A percentile compares a stretch with the other conserved stretches of the same genome.
Conservation (phyloP, 108 stramenopile species). For the Pinguiococcus pyrenoidosus region DNA sequence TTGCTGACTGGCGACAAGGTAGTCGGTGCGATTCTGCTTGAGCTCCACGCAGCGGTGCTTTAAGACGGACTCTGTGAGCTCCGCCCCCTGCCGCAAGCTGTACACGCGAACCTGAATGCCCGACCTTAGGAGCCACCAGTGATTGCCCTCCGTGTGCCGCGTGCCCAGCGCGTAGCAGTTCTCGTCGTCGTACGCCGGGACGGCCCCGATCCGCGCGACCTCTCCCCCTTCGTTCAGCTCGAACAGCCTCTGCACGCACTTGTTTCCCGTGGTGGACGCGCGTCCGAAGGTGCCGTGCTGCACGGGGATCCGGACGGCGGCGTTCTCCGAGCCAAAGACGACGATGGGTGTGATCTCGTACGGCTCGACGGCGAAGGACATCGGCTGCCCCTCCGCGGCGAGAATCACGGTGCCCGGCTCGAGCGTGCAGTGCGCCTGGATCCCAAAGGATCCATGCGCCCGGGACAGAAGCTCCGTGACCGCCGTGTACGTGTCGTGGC, state of each 20-base stretch:
- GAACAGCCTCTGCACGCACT: neutral
- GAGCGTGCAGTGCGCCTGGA: conserved; percentile 3
- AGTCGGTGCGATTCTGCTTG: too few species aligned
- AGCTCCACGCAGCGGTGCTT: too few species aligned
- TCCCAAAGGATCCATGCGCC: conserved; percentile 9
- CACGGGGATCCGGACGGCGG: conserved; percentile 3
- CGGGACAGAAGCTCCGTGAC: conserved; percentile 7
- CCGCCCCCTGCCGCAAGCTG: too few species aligned
- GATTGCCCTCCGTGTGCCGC: too few species aligned
- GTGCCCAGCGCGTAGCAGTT: too few species aligned
- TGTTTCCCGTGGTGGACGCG: neutral
- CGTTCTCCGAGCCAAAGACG: conserved; percentile 9
- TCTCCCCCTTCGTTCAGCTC: neutral
- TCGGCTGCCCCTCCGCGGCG: conserved; percentile 12
- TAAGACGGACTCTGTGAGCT: too few species aligned
- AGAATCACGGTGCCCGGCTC: conserved; percentile 13
- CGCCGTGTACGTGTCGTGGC: conserved; percentile 2
- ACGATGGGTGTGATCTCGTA: neutral
- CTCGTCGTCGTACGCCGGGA: neutral
- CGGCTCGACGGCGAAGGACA: conserved; percentile 7
- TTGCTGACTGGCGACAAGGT: too few species aligned
- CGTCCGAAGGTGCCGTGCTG: too few species aligned
- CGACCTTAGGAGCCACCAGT: too few species aligned
- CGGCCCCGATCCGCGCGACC: neutral
- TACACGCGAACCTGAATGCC: too few species aligned